These are phyloP conservation scores for Scutellaria minor DNA, from an alignment of 257 asterid species.

Conservation along the genomic window DNA sequence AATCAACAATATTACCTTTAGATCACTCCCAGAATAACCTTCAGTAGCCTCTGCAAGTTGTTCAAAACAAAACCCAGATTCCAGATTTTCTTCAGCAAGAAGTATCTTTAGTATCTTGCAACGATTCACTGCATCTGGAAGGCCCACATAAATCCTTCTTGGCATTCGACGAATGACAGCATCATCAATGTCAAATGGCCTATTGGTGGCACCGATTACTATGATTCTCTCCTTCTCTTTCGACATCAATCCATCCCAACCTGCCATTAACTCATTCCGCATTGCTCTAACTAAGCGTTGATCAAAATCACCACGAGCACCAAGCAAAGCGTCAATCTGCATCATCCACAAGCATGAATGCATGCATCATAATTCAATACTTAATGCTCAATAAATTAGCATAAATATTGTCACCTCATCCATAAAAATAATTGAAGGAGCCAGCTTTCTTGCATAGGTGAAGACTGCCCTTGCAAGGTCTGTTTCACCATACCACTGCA, in stretches of 20 bases:
- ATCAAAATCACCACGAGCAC: slow-evolving; percentile 95
- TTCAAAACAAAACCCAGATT: slow-evolving; percentile 64
- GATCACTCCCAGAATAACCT: slow-evolving; percentile 98
- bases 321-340: slow-evolving; percentile 98
- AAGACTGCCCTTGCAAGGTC: slow-evolving; percentile 94
- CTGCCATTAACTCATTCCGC: slow-evolving; percentile 98
- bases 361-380: no score
- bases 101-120: slow-evolving; percentile 80
- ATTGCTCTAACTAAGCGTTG: slow-evolving; percentile 98
- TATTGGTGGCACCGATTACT: slow-evolving; percentile 94
- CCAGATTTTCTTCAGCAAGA: slow-evolving; percentile 80
- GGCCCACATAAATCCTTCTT: slow-evolving; percentile 91
- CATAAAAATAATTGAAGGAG: slow-evolving; percentile 93
- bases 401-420: slow-evolving; percentile 68
- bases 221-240: slow-evolving; percentile 93
- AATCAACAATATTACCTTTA: slow-evolving; percentile 72
- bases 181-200: slow-evolving; percentile 63
- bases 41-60: slow-evolving; percentile 92
- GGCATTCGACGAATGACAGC: slow-evolving; percentile 83
- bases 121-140: slow-evolving; percentile 95
- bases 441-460: slow-evolving; percentile 94
- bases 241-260: slow-evolving; percentile 99
- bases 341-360: not conserved
- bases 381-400: no score
- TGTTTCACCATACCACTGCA: slow-evolving; percentile 99